Evolutionary conservation across 2,329 filamentous ascomycete species (phyloP).

Genomic region (Colletotrichum karsti): DNA sequence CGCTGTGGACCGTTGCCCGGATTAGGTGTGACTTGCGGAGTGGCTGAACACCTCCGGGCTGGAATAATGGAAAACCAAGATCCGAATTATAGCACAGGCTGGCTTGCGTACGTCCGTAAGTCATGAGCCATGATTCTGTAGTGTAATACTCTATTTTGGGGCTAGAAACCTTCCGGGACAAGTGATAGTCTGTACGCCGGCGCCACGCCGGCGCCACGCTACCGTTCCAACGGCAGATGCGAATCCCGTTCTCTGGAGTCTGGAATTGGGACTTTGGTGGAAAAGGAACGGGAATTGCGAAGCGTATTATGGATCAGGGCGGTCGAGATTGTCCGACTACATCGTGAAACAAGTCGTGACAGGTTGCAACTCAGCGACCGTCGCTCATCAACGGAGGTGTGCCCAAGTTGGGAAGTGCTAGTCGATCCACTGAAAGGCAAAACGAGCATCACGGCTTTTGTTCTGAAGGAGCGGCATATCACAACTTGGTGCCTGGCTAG

Average conservation of each 20-base stretch:
- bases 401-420: slow-evolving; percentile 12
- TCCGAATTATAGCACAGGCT: background rate
- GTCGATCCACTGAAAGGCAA: slow-evolving; percentile 21
- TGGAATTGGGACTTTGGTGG: background rate
- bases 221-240: background rate
- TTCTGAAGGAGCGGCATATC: background rate
- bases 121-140: background rate
- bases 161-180: background rate
- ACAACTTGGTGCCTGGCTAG: background rate
- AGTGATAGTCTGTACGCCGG: background rate
- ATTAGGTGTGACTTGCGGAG: background rate
- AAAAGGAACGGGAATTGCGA: background rate
- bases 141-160: background rate
- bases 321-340: slow-evolving; percentile 9
- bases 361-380: background rate
- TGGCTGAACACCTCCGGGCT: slow-evolving; percentile 1
- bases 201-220: slow-evolving; percentile 4
- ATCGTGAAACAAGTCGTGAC: slow-evolving; percentile 18
- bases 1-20: background rate
- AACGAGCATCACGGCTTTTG: slow-evolving; percentile 4
- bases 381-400: slow-evolving; percentile 21
- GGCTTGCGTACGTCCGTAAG: slow-evolving; percentile 1
- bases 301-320: background rate
- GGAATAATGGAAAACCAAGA: background rate
- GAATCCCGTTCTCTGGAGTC: background rate